Conservation (phyloP, 2,329 filamentous ascomycete species). For the Elsinoe perseae region DNA sequence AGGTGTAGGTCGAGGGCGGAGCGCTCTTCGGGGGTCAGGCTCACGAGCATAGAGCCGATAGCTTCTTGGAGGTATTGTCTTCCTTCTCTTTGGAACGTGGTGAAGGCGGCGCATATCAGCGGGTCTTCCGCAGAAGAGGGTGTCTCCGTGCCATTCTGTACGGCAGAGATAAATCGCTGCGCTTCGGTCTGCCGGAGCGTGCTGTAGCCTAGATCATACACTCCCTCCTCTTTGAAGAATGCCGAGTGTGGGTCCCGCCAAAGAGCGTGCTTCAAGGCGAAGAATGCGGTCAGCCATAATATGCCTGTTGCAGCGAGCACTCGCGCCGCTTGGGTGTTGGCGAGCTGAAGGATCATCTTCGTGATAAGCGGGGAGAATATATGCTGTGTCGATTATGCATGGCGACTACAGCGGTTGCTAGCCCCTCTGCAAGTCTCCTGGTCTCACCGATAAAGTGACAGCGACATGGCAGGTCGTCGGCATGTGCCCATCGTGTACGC, state of each 20-base stretch:
- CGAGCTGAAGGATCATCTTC: slow-evolving; percentile 1
- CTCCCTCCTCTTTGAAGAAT: slow-evolving; percentile 26
- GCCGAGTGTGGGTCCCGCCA: slow-evolving; percentile 20
- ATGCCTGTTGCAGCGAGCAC: slow-evolving; percentile 2
- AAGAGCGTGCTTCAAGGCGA: slow-evolving; percentile 13
- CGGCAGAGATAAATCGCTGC: slow-evolving; percentile 3
- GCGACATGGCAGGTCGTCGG: too few relatives aligned
- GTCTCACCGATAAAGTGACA: not conserved
- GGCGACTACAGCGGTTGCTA: not conserved
- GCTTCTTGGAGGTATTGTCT: slow-evolving; percentile 18
- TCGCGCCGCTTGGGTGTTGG: not conserved
- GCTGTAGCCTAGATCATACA: slow-evolving; percentile 25
- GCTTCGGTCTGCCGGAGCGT: slow-evolving; percentile 13
- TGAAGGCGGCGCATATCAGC: slow-evolving; percentile 18
- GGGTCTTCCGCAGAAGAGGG: not conserved
- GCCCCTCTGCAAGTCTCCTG: not conserved
- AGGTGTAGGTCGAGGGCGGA: slow-evolving; percentile 19
- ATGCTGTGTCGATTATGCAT: not conserved
- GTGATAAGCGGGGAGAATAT: not conserved
- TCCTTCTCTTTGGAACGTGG: slow-evolving; percentile 16
- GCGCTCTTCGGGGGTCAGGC: slow-evolving; percentile 22
- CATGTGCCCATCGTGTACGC: too few relatives aligned
- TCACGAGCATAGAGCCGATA: slow-evolving; percentile 20
- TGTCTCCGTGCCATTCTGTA: not conserved
- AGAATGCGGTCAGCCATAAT: slow-evolving; percentile 13